Conservation (phyloP, 2,329 filamentous ascomycete genomes). For the Fusarium bactridioides region DNA sequence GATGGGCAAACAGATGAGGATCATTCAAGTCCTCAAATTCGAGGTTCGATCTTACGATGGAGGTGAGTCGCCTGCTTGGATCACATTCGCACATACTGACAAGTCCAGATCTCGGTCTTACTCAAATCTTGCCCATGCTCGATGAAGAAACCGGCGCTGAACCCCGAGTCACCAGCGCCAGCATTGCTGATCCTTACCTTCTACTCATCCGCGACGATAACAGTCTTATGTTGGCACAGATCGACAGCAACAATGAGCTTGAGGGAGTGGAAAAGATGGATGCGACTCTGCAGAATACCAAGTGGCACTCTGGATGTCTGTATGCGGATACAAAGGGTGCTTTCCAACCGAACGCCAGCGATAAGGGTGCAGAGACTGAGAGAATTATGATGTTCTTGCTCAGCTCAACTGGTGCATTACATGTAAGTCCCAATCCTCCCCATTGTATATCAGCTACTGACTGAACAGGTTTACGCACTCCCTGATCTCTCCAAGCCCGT, state of each 20-base stretch:
- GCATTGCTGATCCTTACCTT: constrained; percentile 87
- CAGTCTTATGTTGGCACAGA: constrained; percentile 79
- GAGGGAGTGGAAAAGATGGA: constrained; percentile 79
- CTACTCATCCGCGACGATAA: constrained; percentile 84
- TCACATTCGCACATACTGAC: constrained; percentile 25
- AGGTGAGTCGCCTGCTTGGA: constrained; percentile 62
- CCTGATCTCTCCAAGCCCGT: constrained; percentile 75
- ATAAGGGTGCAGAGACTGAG: constrained; percentile 50
- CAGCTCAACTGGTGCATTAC: constrained; percentile 75
- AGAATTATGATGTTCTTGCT: constrained; percentile 79
- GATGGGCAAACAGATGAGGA: constrained; percentile 79
- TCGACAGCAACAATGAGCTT: constrained; percentile 80
- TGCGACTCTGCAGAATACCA: constrained; percentile 63
- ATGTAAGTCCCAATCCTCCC: constrained; percentile 61
- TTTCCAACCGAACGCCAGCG: constrained; percentile 55
- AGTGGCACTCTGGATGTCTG: constrained; percentile 85
- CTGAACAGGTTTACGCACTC: constrained; percentile 74
- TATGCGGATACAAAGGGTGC: constrained; percentile 73
- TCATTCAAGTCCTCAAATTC: constrained; percentile 86
- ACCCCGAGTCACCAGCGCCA: constrained; percentile 78
- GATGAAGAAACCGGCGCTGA: constrained; percentile 90
- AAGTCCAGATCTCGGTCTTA: constrained; percentile 78
- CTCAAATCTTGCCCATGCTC: constrained; percentile 90
- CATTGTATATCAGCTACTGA: neutral
- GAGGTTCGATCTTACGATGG: constrained; percentile 92